Conservation (phyloP, 257 asterid species). For the Oldenlandia corymbosa region DNA sequence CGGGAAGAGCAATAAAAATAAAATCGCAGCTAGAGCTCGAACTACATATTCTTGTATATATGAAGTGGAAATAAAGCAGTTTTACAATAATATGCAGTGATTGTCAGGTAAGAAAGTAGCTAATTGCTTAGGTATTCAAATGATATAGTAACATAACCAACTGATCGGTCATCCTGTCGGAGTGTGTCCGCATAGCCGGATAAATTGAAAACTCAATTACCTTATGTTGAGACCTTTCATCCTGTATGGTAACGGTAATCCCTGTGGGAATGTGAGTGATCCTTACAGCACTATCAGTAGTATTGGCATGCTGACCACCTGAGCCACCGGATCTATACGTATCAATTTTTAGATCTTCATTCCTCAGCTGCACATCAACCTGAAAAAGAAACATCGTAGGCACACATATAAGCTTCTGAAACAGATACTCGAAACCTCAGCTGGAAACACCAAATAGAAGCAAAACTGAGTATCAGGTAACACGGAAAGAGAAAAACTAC, state of each 20-base stretch:
- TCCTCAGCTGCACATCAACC: slow-evolving; percentile 78
- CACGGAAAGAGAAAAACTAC: neutral
- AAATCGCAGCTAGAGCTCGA: neutral
- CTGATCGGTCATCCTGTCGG: neutral
- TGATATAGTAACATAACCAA: neutral
- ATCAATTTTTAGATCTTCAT: slow-evolving; percentile 82
- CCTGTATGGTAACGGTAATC: slow-evolving; percentile 78
- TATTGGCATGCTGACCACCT: slow-evolving; percentile 94
- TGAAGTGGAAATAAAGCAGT: neutral
- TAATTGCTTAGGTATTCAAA: no score
- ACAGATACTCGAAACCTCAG: slow-evolving; percentile 4
- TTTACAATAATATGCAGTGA: neutral
- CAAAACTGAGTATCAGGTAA: neutral
- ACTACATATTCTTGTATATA: neutral
- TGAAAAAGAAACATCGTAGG: slow-evolving; percentile 26
- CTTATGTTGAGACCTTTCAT: slow-evolving; percentile 93
- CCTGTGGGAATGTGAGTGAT: slow-evolving; percentile 86
- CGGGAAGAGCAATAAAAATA: slow-evolving; percentile 10
- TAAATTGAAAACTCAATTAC: slow-evolving; percentile 35
- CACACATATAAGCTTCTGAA: neutral
- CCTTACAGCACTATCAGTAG: slow-evolving; percentile 97
- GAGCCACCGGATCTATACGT: slow-evolving; percentile 95
- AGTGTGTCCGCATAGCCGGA: neutral
- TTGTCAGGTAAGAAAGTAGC: neutral
- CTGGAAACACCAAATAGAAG: neutral